Conservation (phyloP, 345 rosid species). For the Pugionium dolabratum region DNA sequence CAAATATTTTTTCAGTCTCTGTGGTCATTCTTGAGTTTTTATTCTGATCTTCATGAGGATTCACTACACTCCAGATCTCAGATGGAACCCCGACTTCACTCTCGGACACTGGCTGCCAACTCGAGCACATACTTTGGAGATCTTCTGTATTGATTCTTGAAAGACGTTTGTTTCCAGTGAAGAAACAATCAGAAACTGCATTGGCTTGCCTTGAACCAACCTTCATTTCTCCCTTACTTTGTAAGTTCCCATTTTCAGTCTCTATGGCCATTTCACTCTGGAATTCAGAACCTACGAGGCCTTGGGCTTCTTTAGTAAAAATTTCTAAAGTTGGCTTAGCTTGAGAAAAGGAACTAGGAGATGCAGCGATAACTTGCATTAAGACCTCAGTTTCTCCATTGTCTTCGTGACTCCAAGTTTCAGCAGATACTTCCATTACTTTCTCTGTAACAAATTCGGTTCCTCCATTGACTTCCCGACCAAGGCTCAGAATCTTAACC, state of each 20-base stretch:
- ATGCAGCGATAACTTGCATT: slow-evolving; percentile 2
- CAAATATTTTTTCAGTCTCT: slow-evolving; percentile 2
- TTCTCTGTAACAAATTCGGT: slow-evolving; percentile 10
- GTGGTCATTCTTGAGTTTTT: slow-evolving; percentile 2
- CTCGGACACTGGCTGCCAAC: slow-evolving; percentile 8
- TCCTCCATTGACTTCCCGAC: slow-evolving; percentile 12
- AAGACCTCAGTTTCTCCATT: slow-evolving; percentile 27
- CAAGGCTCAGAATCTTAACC: slow-evolving; percentile 12
- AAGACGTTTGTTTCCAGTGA: neutral
- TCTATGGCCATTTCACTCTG: slow-evolving; percentile 22
- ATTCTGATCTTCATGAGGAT: slow-evolving; percentile 12
- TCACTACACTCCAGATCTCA: slow-evolving; percentile 26
- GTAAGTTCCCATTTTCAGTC: slow-evolving; percentile 11
- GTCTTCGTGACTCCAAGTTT: neutral
- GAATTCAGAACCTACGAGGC: slow-evolving; percentile 3
- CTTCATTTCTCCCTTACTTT: slow-evolving; percentile 18
- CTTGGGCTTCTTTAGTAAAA: slow-evolving; percentile 10
- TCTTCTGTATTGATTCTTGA: slow-evolving; percentile 17
- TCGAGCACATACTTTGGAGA: slow-evolving; percentile 21
- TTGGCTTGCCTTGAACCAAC: slow-evolving; percentile 19
- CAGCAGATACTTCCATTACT: slow-evolving; percentile 24
- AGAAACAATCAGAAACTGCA: slow-evolving; percentile 20
- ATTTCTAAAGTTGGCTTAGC: slow-evolving; percentile 12
- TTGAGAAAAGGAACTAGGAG: slow-evolving; percentile 18
- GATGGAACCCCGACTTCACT: slow-evolving; percentile 11